phyloP scores from a whole-genome alignment of 140 eudicot genomes.

The Anethum foeniculum region DNA sequence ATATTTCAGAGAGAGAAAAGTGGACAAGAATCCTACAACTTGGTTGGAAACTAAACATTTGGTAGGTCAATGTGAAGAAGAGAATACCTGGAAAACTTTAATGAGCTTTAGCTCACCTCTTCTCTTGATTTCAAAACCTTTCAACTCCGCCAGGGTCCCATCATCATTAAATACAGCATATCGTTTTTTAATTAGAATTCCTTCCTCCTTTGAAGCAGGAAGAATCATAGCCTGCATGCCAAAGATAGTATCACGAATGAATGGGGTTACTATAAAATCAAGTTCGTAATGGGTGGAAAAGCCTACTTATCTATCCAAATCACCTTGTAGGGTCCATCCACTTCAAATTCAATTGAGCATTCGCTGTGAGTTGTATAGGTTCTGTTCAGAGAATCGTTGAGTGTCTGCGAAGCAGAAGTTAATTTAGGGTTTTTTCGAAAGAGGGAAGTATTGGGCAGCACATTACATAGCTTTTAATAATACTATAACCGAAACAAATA shows the following conservation, averaged over 20 bases:
- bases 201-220: conserved; percentile 99
- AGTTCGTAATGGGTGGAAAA: not conserved
- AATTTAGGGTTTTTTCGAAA: not conserved
- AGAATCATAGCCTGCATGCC: conserved; percentile 87
- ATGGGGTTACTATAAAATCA: conserved; percentile 12
- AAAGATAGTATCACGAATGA: conserved; percentile 7
- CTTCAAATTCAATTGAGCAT: conserved; percentile 99
- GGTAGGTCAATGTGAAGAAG: conserved; percentile 15
- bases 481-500: not conserved
- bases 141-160: conserved; percentile 97
- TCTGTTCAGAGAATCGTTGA: conserved; percentile 69
- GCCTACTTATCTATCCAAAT: conserved; percentile 1
- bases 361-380: conserved; percentile 81
- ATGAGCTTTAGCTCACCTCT: conserved; percentile 99
- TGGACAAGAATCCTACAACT: not conserved
- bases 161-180: conserved; percentile 99
- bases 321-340: conserved; percentile 99
- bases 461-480: not conserved
- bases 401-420: conserved; percentile 57
- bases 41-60: not conserved
- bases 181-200: conserved; percentile 81
- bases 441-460: not conserved
- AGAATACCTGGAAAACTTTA: conserved; percentile 91
- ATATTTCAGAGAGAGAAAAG: not conserved
- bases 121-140: conserved; percentile 98